Percentiles rank a stretch among this genome's conserved stretches.
Evolutionary conservation across 176 grass and related monocot genomes (phyloP).

Genomic region (Rhipidocladum racemiflorum): DNA sequence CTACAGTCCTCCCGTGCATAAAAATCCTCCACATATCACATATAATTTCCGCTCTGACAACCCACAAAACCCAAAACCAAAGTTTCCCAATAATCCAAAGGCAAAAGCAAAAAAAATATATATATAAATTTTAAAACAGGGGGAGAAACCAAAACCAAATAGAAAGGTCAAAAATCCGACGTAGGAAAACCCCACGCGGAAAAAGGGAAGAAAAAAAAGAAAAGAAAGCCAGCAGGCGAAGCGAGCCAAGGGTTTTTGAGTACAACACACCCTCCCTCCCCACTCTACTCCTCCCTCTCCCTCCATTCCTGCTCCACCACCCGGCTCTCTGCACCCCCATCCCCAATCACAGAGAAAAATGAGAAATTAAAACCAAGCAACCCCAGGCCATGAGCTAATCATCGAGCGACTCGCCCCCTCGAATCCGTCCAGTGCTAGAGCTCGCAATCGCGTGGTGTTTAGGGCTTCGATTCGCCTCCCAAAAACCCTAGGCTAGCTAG

Average conservation of each 20-base stretch:
- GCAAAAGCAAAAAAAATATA: not conserved
- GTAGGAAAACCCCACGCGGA: conserved; percentile 28
- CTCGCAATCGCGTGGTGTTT: not conserved
- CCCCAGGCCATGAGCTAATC: not conserved
- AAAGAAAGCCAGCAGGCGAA: conserved; percentile 6
- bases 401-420: not conserved
- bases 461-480: conserved; percentile 21
- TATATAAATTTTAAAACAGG: not conserved
- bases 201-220: not conserved
- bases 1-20: rapidly evolving
- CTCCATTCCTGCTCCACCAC: not conserved
- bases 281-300: not conserved
- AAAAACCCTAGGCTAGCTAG: conserved; percentile 24
- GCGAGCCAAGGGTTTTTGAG: conserved; percentile 48
- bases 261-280: not conserved
- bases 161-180: conserved; percentile 3
- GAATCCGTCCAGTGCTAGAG: not conserved
- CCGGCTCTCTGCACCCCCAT: no score
- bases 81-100: not conserved
- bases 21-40: rapidly evolving
- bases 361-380: not conserved
- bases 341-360: not conserved
- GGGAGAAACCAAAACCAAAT: not conserved
- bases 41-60: not conserved
- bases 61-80: not conserved